Base-by-base conservation (phyloP, 2,329 filamentous ascomycete species). In the Paraconiothyrium brasiliense region DNA sequence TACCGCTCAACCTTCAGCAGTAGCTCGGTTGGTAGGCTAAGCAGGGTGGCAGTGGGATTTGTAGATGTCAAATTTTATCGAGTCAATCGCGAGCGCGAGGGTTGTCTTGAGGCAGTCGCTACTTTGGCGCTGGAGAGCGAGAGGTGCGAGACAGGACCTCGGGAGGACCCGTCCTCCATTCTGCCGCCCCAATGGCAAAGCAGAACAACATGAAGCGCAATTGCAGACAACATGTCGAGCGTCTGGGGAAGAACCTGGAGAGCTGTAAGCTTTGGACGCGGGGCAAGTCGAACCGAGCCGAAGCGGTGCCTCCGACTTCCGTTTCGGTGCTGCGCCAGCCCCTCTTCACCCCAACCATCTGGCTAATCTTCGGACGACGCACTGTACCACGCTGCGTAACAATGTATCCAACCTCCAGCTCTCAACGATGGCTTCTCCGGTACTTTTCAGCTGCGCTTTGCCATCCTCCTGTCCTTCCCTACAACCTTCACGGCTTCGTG, bases 361-460 rank as follows among this genome's bases (percentile, higher is more conserved):
- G 51, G 51, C 37, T 54, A 54, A 54, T 30, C 37, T 30, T 30
- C 51, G 51, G 51, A 44, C 20, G 35, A 52, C 13, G 30, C 41
- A 46, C 24, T 54, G 54, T 24, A 50, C 24, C 44, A 50, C 55
- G 35, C 46, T 43, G 55, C 47, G 55, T 50, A 58, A 51, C 55
- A 34, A n/a, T 32, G 13, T 16, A 13, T 30, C 35, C 34, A 58
- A 44, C 55, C 55, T 43, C 46, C 34, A 43, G n/a, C 10, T 58
- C 49, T 37, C 55, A 22, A 46, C 47, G 11, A 58, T 58, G 55
- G 39, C 44, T 30, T 14, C 2, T 24, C 14, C 39, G 14, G 9
- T 14, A 16, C 22, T 20, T 20, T 39, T 32, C 46, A 22, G 9
- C 55, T 32, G 10, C 6, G n/a, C 39, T 27, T 16, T 27, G 27